A percentile compares a stretch with the other conserved stretches of the same genome.
These are phyloP conservation scores for Spizellomyces sp. DNA, from an alignment of 192 early-diverging fungal genomes.

Conservation along the genomic window DNA sequence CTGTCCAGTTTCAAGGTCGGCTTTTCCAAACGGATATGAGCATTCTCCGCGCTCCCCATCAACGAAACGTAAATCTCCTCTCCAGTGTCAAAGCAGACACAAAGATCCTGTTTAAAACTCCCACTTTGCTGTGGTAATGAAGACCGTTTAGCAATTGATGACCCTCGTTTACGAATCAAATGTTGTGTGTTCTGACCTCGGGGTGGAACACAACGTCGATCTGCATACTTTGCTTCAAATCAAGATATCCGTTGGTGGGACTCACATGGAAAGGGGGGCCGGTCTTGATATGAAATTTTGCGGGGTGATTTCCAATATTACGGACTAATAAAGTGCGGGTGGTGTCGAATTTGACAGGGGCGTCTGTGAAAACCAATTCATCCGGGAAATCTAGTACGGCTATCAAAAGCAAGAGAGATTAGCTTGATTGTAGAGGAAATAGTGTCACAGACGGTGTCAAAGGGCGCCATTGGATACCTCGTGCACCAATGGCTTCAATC, in stretches of 20 bases:
- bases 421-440: constrained; percentile 13
- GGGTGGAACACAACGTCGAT: constrained; percentile 52
- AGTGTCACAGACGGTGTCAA: not conserved
- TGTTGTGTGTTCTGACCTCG: constrained; percentile 32
- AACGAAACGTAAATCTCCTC: constrained; percentile 43
- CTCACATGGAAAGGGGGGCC: constrained; percentile 42
- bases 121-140: constrained; percentile 41
- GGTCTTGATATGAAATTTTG: constrained; percentile 47
- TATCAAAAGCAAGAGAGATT: constrained; percentile 13
- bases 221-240: constrained; percentile 47
- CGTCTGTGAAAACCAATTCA: constrained; percentile 46
- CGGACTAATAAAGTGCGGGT: constrained; percentile 51
- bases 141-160: not conserved
- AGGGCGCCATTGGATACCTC: constrained; percentile 42
- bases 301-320: constrained; percentile 57
- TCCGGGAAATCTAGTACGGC: constrained; percentile 62
- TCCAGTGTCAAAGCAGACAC: constrained; percentile 54
- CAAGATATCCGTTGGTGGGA: constrained; percentile 45
- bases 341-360: constrained; percentile 45
- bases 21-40: constrained; percentile 58
- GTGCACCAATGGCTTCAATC: constrained; percentile 50
- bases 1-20: constrained; percentile 46
- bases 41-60: constrained; percentile 50
- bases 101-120: constrained; percentile 39
- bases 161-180: not conserved